These are phyloP conservation scores for Trapa incisa DNA, from an alignment of 345 rosid genomes.

Conservation along the genomic window DNA sequence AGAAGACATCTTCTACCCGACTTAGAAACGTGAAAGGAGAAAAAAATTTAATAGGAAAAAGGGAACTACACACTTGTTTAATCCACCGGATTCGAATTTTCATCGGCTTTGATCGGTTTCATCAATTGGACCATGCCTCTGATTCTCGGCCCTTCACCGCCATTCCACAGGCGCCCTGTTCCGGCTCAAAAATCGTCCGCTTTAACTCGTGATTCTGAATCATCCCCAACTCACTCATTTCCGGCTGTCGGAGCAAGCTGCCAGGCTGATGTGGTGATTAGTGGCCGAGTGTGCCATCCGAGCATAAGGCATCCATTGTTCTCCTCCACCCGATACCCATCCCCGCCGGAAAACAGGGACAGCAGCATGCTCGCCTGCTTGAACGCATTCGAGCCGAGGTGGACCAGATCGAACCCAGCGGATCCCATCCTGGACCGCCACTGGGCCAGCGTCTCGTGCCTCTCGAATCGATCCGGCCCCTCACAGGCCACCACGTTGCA, in stretches of 20 bases:
- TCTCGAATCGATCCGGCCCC: conserved; percentile 62
- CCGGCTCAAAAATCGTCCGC: neutral
- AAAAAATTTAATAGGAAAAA: neutral
- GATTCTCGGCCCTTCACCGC: neutral
- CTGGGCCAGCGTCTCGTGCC: conserved; percentile 57
- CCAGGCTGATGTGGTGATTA: conserved; percentile 93
- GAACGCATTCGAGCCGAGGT: conserved; percentile 76
- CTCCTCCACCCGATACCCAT: conserved; percentile 86
- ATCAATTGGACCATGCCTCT: neutral
- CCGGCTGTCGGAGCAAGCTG: conserved; percentile 13
- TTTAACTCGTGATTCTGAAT: neutral
- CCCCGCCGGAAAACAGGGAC: conserved; percentile 64
- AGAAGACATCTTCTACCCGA: neutral
- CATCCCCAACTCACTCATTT: conserved; percentile 1
- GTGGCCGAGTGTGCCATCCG: conserved; percentile 89
- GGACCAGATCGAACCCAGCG: conserved; percentile 56
- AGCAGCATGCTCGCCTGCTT: conserved; percentile 81
- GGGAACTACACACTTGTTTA: conserved; percentile 2
- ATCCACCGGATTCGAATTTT: too few species aligned
- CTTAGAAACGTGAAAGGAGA: neutral
- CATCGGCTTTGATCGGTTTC: neutral
- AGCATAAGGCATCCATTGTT: conserved; percentile 70
- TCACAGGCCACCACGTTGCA: conserved; percentile 81
- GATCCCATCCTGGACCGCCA: conserved; percentile 57
- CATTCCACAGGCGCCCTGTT: neutral